These are phyloP conservation scores for Annulohypoxylon bovei DNA, from an alignment of 495 filamentous ascomycete species.

Conservation along the genomic window DNA sequence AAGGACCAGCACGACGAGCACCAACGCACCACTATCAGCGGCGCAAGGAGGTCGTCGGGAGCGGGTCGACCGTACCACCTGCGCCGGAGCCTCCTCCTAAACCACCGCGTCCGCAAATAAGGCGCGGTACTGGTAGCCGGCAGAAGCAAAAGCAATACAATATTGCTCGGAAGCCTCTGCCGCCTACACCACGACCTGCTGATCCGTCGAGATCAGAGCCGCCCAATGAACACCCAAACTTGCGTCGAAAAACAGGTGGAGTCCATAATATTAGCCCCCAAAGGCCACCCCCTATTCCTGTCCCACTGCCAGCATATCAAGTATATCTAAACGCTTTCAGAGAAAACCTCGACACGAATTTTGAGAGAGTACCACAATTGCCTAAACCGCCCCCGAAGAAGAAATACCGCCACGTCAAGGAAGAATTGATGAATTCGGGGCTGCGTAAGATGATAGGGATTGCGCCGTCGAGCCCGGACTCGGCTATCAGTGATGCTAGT, in stretches of 20 bases:
- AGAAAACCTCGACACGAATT: background rate
- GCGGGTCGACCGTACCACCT: background rate
- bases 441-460: conserved; percentile 6
- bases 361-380: background rate
- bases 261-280: background rate
- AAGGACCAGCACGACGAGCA: conserved; percentile 9
- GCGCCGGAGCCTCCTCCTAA: background rate
- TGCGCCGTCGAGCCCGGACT: background rate
- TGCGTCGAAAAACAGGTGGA: conserved; percentile 17
- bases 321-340: conserved; percentile 24
- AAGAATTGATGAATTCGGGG: background rate
- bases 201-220: background rate
- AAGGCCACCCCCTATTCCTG: background rate
- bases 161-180: background rate
- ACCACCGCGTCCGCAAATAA: background rate
- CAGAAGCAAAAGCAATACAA: background rate
- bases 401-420: background rate
- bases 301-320: conserved; percentile 24
- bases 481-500: conserved; percentile 15
- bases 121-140: background rate
- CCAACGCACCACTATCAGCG: background rate
- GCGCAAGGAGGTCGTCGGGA: background rate
- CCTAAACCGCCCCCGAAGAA: background rate
- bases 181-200: background rate
- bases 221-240: background rate